phyloP scores from a whole-genome alignment of 768 basidiomycete genomes.

The Filobasidium wieringae region DNA sequence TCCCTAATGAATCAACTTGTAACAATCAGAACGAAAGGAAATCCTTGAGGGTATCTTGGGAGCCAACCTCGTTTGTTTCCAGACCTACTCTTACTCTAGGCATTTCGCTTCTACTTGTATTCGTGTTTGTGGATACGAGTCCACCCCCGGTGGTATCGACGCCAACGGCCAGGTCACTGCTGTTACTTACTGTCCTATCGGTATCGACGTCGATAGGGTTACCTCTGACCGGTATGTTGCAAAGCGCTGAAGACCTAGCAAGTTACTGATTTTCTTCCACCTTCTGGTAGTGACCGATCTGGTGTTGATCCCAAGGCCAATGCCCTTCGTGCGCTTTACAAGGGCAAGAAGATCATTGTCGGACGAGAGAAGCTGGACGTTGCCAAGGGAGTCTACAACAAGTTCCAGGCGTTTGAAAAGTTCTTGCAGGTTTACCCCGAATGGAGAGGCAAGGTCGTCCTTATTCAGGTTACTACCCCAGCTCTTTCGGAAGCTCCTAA shows the following conservation, averaged over 20 bases:
- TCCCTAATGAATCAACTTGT: not conserved
- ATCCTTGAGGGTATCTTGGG: conserved; percentile 97
- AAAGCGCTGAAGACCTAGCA: not conserved
- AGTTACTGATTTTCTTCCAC: not conserved
- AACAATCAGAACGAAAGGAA: conserved; percentile 60
- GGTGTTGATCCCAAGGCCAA: conserved; percentile 85
- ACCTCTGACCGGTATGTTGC: conserved; percentile 58
- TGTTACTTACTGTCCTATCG: conserved; percentile 85
- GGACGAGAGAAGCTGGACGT: conserved; percentile 95
- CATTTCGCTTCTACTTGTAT: conserved; percentile 93
- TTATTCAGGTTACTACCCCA: conserved; percentile 80
- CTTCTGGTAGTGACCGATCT: conserved; percentile 49
- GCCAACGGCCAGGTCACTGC: conserved; percentile 71
- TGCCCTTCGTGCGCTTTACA: conserved; percentile 68
- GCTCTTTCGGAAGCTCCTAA: conserved; percentile 84
- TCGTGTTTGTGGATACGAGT: conserved; percentile 90
- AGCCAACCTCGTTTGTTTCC: conserved; percentile 88
- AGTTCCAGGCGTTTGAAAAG: conserved; percentile 94
- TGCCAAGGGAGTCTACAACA: conserved; percentile 96
- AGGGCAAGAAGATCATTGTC: conserved; percentile 96
- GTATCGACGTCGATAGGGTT: conserved; percentile 84
- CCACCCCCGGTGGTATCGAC: conserved; percentile 59
- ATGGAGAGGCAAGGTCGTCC: conserved; percentile 70
- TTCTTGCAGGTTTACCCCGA: conserved; percentile 85
- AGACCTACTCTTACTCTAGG: conserved; percentile 86